Percentiles rank a stretch among this genome's conserved stretches.
Evolutionary conservation across 2,329 filamentous ascomycete genomes (phyloP).

Genomic region (Talaromyces pinophilus): DNA sequence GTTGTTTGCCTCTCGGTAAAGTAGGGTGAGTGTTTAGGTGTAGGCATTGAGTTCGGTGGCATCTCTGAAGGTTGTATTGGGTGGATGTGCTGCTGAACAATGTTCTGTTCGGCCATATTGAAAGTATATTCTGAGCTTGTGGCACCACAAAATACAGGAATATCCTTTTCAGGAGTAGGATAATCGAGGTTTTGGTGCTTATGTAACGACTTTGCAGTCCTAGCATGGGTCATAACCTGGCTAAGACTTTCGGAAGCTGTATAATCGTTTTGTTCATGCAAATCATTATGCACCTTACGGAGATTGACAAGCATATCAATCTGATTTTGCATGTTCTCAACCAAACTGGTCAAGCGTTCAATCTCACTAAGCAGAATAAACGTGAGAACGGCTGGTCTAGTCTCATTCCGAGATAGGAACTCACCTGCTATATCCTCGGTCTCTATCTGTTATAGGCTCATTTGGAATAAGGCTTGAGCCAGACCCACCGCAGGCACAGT

Average conservation of each 20-base stretch:
- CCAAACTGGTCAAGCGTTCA: conserved; percentile 5
- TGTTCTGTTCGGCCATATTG: not conserved
- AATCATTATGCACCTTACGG: not conserved
- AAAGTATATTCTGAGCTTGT: conserved; percentile 6
- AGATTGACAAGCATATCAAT: not conserved
- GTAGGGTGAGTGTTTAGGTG: not conserved
- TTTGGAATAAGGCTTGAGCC: not conserved
- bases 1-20: not conserved
- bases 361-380: not conserved
- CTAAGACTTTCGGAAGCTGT: not conserved
- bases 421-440: not conserved
- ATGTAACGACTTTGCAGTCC: not conserved
- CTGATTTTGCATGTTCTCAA: conserved; percentile 1
- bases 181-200: not conserved
- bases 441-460: not conserved
- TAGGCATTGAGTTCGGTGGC: not conserved
- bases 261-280: not conserved
- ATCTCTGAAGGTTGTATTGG: not conserved
- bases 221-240: not conserved
- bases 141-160: not conserved
- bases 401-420: not conserved
- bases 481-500: not conserved
- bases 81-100: not conserved
- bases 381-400: not conserved
- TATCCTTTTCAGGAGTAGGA: not conserved